Conservation (phyloP, 176 grass and related monocot species). For the Zea luxurians region DNA sequence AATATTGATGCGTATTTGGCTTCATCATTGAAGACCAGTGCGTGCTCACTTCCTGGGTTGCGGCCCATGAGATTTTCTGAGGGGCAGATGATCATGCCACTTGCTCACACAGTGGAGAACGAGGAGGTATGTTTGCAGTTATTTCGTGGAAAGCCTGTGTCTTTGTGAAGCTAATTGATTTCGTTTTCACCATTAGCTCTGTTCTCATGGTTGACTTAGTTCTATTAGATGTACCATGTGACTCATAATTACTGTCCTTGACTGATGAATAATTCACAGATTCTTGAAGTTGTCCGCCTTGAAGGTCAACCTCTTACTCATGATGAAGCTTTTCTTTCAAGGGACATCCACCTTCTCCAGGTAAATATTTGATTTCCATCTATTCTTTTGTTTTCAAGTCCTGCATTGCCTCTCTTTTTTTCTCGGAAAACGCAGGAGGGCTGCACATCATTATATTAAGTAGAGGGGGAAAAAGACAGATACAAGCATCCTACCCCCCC, state of each 20-base stretch:
- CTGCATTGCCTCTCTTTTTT: too few species aligned
- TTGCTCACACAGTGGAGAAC: conserved; percentile 91
- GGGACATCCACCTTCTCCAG: conserved; percentile 89
- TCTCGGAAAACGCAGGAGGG: too few species aligned
- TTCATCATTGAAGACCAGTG: conserved; percentile 60
- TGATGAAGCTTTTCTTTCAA: conserved; percentile 72
- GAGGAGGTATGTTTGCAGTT: conserved; percentile 68
- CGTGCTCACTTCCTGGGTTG: conserved; percentile 60
- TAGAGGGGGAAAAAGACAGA: too few species aligned
- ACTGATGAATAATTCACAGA: conserved; percentile 48
- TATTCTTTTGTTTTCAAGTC: conserved; percentile 8
- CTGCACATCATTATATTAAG: too few species aligned
- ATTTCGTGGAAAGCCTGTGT: neutral
- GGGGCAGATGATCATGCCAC: conserved; percentile 84
- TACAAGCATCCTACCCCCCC: too few species aligned
- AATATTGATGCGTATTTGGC: conserved; percentile 89
- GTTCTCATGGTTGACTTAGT: neutral
- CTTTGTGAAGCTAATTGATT: neutral
- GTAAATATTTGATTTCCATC: conserved; percentile 26
- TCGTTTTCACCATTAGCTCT: neutral
- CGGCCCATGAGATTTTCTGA: conserved; percentile 79
- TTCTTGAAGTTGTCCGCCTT: conserved; percentile 92
- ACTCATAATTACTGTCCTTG: neutral
- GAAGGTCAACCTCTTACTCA: conserved; percentile 74
- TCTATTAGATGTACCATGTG: conserved; percentile 5